Percentiles rank a stretch among this genome's conserved stretches.
These are phyloP conservation scores for Musa schizocarpa DNA, from an alignment of 176 grass and related monocot species.

Conservation along the genomic window DNA sequence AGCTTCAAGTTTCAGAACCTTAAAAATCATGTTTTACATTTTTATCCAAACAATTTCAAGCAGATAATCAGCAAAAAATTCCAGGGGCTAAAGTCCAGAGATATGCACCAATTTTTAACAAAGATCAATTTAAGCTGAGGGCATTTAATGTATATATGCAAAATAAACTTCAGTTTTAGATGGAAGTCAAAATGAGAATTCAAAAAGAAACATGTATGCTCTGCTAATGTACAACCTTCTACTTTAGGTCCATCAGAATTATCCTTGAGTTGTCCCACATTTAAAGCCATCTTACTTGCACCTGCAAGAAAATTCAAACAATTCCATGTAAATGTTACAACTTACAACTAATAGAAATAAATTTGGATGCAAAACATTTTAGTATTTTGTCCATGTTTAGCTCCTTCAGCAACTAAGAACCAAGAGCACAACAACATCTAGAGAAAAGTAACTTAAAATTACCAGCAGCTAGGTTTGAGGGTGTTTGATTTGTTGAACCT, in stretches of 20 bases:
- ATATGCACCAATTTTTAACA: no score
- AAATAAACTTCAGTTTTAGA: background rate
- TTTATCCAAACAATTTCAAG: background rate
- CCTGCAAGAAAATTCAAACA: slow-evolving; percentile 22
- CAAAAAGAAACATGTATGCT: background rate
- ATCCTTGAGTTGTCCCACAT: slow-evolving; percentile 55
- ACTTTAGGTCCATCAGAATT: slow-evolving; percentile 47
- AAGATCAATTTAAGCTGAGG: background rate
- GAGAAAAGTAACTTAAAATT: slow-evolving; percentile 20
- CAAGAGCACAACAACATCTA: background rate
- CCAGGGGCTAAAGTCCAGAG: background rate
- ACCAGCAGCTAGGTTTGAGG: slow-evolving; percentile 57
- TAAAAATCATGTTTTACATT: background rate
- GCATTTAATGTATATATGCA: background rate
- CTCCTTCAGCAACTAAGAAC: background rate
- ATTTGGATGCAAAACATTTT: background rate
- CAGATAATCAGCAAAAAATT: background rate
- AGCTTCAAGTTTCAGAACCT: background rate
- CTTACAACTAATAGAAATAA: background rate
- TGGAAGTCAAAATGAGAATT: background rate
- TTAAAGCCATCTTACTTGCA: slow-evolving; percentile 86
- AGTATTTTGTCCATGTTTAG: background rate
- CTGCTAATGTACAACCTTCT: slow-evolving; percentile 44
- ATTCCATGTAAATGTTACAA: background rate
- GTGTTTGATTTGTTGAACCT: slow-evolving; percentile 47